Base-by-base conservation (phyloP, 2,329 filamentous ascomycete species). In the Xylogone sp. region DNA sequence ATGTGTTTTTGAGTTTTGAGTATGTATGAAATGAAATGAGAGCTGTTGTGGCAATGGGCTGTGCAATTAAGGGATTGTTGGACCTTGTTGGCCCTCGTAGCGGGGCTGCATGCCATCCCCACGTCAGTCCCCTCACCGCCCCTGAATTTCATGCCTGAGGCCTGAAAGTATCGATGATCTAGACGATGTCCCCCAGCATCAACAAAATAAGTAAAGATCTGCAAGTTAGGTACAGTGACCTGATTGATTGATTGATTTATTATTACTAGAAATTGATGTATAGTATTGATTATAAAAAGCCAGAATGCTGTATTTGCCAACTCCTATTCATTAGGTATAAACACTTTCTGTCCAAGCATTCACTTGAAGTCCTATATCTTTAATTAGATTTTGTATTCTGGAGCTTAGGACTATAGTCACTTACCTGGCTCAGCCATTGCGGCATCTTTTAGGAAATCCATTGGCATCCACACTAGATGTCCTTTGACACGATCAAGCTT, bases 381-480 rank as follows among this genome's bases (percentile, higher is more conserved):
- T 7, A 16, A 16, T 39, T 39, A 39, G 34, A 5, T 9, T 39
- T 39, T 4, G n/a, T 39, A 5, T 16, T 16, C n/a, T 16, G 4
- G 8, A 18, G 4, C n/a, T 39, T 18, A 39, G 24, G 24, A 10
- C 10, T 27, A 10, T 4, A 39, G 13, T 7, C 5, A 7, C 13
- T 39, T 39, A 39, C 34, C 34, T 39, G 34, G 34, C 73, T 97
- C 92, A 0, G 92, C 92, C 91, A 97, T 95, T 61, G 89, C 79
- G 0, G 86, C 90, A 57, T 96, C 84, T 62, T 81, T 78, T 65
- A 97, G 70, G 66, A 96, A 97, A 44, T 91, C 82, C 62, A 97
- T 69, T n/a, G 91, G 91, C 85, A 96, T 93, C 89, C 90, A 95
- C 6, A 97, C 93, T 42, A 97, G 69, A 73, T 97, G 93, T 0